Conservation (phyloP, 495 filamentous ascomycete genomes). For the Neurospora sp. region DNA sequence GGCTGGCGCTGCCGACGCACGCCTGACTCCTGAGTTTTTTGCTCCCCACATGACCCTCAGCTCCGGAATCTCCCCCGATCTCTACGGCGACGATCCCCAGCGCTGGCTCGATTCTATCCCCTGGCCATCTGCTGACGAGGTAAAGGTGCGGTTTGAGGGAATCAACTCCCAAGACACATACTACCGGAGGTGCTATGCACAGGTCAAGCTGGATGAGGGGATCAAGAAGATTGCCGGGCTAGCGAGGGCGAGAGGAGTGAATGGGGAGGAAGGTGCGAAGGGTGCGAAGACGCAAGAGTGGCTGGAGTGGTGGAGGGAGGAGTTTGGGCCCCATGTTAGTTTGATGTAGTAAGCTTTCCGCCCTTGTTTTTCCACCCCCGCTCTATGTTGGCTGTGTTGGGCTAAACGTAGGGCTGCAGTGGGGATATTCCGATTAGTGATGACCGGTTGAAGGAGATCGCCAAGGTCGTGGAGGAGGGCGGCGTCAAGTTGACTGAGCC, state of each 20-base stretch:
- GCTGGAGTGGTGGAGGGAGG: constrained; percentile 15
- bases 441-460: constrained; percentile 7
- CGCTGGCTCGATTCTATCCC: constrained; percentile 17
- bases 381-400: background rate
- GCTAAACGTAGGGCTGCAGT: constrained; percentile 6
- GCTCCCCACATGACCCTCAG: constrained; percentile 23
- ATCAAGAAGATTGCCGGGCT: constrained; percentile 12
- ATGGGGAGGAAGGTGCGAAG: constrained; percentile 2
- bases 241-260: constrained; percentile 15
- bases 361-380: background rate
- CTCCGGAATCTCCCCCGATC: constrained; percentile 8
- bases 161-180: constrained; percentile 17
- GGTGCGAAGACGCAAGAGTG: constrained; percentile 14
- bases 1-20: constrained; percentile 1
- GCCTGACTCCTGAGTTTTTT: constrained; percentile 15
- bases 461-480: constrained; percentile 11
- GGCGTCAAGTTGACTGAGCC: constrained; percentile 9
- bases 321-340: constrained; percentile 22
- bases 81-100: constrained; percentile 15
- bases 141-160: constrained; percentile 11
- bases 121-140: background rate
- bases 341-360: constrained; percentile 20
- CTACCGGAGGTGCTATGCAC: constrained; percentile 18
- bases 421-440: constrained; percentile 15
- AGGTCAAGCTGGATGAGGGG: constrained; percentile 6